These are phyloP conservation scores for Inga laurina DNA, from an alignment of 306 rosid species.

Conservation along the genomic window DNA sequence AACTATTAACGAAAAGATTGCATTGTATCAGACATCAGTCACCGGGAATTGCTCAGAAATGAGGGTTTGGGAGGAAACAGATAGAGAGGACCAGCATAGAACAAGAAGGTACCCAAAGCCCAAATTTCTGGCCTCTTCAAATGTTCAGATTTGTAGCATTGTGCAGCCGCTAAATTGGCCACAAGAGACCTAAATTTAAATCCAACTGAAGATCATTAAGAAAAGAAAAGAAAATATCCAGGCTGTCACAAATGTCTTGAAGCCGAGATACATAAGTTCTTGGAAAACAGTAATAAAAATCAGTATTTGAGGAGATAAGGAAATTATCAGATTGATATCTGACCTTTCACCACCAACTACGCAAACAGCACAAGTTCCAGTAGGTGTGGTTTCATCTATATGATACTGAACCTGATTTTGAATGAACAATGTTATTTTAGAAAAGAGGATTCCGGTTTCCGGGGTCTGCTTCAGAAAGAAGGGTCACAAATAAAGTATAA, in stretches of 20 bases:
- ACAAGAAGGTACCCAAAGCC: constrained; percentile 70
- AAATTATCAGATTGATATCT: constrained; percentile 14
- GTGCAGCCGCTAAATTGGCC: constrained; percentile 94
- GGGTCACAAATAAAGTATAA: constrained; percentile 10
- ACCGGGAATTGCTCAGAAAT: background rate
- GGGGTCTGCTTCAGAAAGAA: background rate
- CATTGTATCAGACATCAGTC: constrained; percentile 29
- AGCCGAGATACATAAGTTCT: constrained; percentile 13
- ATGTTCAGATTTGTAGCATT: constrained; percentile 89
- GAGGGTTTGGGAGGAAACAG: background rate
- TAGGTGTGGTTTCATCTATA: constrained; percentile 77
- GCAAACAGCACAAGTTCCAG: constrained; percentile 98
- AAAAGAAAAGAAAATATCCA: background rate
- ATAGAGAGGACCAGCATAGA: background rate
- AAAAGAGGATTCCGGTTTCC: constrained; percentile 1
- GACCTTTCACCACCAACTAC: constrained; percentile 95
- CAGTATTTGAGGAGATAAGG: background rate
- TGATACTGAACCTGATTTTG: constrained; percentile 76
- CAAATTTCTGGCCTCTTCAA: constrained; percentile 85
- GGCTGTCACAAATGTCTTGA: constrained; percentile 2
- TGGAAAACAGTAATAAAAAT: background rate
- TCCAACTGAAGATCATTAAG: constrained; percentile 7
- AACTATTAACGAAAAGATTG: constrained; percentile 49
- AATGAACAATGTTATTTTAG: constrained; percentile 21
- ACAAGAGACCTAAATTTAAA: constrained; percentile 70